Base-by-base conservation (phyloP, 805 yeast genomes). In the Saccharomycopsis vini region DNA sequence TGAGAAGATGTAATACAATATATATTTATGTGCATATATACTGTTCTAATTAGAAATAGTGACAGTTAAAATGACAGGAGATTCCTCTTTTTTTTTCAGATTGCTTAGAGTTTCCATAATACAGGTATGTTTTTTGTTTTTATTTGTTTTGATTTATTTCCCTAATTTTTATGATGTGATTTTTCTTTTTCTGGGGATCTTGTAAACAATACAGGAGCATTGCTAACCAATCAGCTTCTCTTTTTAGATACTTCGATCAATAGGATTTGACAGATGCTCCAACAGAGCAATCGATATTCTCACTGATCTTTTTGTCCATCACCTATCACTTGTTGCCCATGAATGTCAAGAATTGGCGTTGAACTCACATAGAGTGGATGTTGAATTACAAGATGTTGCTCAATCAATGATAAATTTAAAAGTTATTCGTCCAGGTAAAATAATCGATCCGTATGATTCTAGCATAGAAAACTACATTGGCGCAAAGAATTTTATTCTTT, bases 191-290 rank as follows among this genome's bases (percentile, higher is more conserved):
- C 13, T 24, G n/a, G 2, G 10, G 30, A 28, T 10, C 13, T 34
- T 7, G 19, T 22, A 30, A 10, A n/a, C 9, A 30, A 7, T 30
- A 7, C n/a, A n/a, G n/a, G n/a, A 30, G n/a, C 33, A 30, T 10
- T 30, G 5, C 15, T 13, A 9, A 20, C 33, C 47, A 31, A 34
- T 32, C 26, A 68, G n/a, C n/a, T n/a, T n/a, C n/a, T n/a, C n/a
- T n/a, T n/a, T 73, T 1, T 79, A 81, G 62, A 64, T 81, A 3
- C 69, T 90, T 42, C 77, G 86, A 49, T 77, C 92, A 0, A 74
- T 79, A 24, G 98, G 98, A 0, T 86, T 88, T 55, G 95, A 86
- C 49, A 72, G 78, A 53, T 78, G 89, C 50, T 69, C 78, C 41
- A 84, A 90, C 5, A 67, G 75, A 5, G 73, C 82, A 1, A 66